A percentile compares a stretch with the other conserved stretches of the same genome.
These are phyloP conservation scores for Ceratonia siliqua DNA, from an alignment of 306 rosid genomes.

Conservation along the genomic window DNA sequence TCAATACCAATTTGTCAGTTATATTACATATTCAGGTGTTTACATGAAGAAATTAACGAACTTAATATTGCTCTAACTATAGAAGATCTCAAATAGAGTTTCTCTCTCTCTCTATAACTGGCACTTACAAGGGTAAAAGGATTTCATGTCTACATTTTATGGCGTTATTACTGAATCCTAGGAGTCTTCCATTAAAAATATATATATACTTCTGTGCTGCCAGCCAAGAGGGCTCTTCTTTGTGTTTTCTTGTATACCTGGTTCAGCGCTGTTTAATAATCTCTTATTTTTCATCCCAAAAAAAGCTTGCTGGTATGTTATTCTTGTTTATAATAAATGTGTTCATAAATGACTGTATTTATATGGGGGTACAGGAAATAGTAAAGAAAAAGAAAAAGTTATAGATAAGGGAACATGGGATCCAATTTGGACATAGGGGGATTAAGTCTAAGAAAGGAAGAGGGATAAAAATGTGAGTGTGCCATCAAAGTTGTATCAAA, in stretches of 20 bases:
- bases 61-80: slow-evolving; percentile 3
- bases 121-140: background rate
- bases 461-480: background rate
- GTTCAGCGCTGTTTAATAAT: too few species aligned
- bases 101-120: too few species aligned
- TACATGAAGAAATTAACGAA: background rate
- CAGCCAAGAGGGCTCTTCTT: too few species aligned
- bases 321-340: too few species aligned
- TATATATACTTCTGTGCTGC: too few species aligned
- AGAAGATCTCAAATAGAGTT: too few species aligned
- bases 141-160: background rate
- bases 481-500: background rate
- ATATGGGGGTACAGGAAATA: background rate
- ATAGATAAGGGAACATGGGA: background rate
- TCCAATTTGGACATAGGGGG: background rate
- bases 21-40: background rate
- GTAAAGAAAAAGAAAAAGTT: background rate
- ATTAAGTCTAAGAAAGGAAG: background rate
- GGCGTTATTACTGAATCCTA: background rate
- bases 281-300: too few species aligned
- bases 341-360: background rate
- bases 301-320: too few species aligned
- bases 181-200: too few species aligned
- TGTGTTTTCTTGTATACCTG: too few species aligned
- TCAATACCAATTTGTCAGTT: background rate